These are phyloP conservation scores for Jaapia argillacea DNA, from an alignment of 768 basidiomycete species.

Conservation along the genomic window DNA sequence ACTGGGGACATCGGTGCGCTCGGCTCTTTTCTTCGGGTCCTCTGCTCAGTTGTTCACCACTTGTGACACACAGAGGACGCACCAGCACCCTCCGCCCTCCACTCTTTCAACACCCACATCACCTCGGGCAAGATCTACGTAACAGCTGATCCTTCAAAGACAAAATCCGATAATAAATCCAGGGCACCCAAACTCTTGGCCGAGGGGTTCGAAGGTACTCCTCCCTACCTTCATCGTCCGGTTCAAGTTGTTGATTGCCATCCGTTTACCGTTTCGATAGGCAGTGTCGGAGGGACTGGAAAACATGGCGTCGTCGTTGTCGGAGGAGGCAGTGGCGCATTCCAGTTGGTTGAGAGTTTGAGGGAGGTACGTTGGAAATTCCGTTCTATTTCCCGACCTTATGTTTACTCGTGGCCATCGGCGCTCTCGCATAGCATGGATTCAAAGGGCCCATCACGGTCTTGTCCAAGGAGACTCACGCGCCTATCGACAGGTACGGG, in stretches of 20 bases:
- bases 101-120: constrained; percentile 64
- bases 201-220: constrained; percentile 28
- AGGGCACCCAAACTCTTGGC: constrained; percentile 49
- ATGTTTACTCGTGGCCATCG: too few relatives aligned
- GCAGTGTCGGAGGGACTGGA: not conserved
- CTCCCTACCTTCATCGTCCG: too few relatives aligned
- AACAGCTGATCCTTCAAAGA: constrained; percentile 53
- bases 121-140: constrained; percentile 70
- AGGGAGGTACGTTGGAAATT: constrained; percentile 65
- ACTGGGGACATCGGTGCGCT: constrained; percentile 77
- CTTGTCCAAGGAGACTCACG: constrained; percentile 66
- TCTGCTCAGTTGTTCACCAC: constrained; percentile 9
- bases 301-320: constrained; percentile 61
- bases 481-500: constrained; percentile 73
- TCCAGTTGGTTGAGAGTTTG: constrained; percentile 71
- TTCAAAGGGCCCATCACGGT: constrained; percentile 72
- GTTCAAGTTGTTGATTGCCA: too few relatives aligned
- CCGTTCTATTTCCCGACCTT: too few relatives aligned
- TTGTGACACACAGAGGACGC: constrained; percentile 76
- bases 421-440: constrained; percentile 44
- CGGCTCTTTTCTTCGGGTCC: not conserved
- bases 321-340: constrained; percentile 77
- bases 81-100: constrained; percentile 71
- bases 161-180: constrained; percentile 56
- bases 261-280: too few relatives aligned